These are phyloP conservation scores for Cunninghamia lanceolata DNA, from an alignment of 75 land plant species.

Conservation along the genomic window DNA sequence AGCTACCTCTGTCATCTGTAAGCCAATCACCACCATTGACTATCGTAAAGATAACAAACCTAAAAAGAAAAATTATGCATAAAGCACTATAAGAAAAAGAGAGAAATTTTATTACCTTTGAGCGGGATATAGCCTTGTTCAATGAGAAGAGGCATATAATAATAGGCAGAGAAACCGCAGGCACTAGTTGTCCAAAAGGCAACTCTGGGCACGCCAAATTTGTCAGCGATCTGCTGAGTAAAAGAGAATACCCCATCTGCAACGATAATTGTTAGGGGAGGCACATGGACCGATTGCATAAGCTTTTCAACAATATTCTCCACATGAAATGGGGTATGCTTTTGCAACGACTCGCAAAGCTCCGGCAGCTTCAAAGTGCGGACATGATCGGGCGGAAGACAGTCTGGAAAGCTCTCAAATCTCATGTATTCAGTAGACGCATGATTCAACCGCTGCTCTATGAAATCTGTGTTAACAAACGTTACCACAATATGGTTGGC, in stretches of 20 bases:
- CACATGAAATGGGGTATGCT: too few species aligned
- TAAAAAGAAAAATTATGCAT: background rate
- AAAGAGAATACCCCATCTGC: conserved; percentile 9
- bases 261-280: conserved; percentile 21
- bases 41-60: background rate
- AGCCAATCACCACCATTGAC: background rate
- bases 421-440: too few species aligned
- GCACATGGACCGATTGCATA: background rate
- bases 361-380: too few species aligned
- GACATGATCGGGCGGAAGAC: too few species aligned
- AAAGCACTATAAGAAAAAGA: background rate
- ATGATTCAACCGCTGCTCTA: too few species aligned
- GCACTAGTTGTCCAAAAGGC: background rate
- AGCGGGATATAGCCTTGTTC: conserved; percentile 1
- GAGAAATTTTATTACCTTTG: conserved; percentile 16
- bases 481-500: background rate
- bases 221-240: too few species aligned
- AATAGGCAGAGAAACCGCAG: background rate
- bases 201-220: too few species aligned
- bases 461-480: too few species aligned
- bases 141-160: too few species aligned
- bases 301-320: background rate
- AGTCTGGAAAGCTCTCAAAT: too few species aligned
- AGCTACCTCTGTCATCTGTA: background rate
- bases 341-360: too few species aligned